phyloP scores from a whole-genome alignment of 2,329 filamentous ascomycete genomes.

The Cladosporium sp. region DNA sequence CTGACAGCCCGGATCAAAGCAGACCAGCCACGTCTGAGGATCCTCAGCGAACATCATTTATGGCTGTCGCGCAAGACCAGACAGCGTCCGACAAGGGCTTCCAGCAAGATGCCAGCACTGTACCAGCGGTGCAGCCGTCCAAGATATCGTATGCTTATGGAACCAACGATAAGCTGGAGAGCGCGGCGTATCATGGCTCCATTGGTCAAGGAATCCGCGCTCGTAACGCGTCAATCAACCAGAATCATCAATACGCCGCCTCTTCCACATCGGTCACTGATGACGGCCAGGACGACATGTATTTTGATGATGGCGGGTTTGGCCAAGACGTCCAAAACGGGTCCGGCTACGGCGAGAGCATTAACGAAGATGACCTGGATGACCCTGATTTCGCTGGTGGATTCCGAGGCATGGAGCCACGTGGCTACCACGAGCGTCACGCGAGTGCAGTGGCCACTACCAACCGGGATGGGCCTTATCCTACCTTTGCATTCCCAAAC shows the following conservation, averaged over 20 bases:
- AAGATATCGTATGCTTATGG: slow-evolving; percentile 4
- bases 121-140: not conserved
- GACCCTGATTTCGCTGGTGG: slow-evolving; percentile 16
- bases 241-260: slow-evolving; percentile 15
- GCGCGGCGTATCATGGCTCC: slow-evolving; percentile 16
- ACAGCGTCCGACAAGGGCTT: not conserved
- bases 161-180: slow-evolving; percentile 10
- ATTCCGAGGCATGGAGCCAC: slow-evolving; percentile 6
- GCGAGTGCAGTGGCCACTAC: slow-evolving; percentile 19
- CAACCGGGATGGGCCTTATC: slow-evolving; percentile 28
- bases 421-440: slow-evolving; percentile 16
- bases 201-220: slow-evolving; percentile 15
- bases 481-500: slow-evolving; percentile 28
- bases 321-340: not conserved
- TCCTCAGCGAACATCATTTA: not conserved
- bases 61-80: not conserved
- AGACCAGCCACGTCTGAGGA: slow-evolving; percentile 12
- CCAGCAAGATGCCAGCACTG: not conserved
- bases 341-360: slow-evolving; percentile 11
- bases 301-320: slow-evolving; percentile 35
- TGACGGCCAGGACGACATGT: slow-evolving; percentile 24
- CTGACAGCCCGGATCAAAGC: slow-evolving; percentile 14
- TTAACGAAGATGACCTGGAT: slow-evolving; percentile 36
- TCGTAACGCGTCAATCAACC: slow-evolving; percentile 11
- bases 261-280: not conserved